Evolutionary conservation across 2,329 filamentous ascomycete species (phyloP), one percentile per base, ranked within the genome.

Genomic region (Rachicladosporium sp.): DNA sequence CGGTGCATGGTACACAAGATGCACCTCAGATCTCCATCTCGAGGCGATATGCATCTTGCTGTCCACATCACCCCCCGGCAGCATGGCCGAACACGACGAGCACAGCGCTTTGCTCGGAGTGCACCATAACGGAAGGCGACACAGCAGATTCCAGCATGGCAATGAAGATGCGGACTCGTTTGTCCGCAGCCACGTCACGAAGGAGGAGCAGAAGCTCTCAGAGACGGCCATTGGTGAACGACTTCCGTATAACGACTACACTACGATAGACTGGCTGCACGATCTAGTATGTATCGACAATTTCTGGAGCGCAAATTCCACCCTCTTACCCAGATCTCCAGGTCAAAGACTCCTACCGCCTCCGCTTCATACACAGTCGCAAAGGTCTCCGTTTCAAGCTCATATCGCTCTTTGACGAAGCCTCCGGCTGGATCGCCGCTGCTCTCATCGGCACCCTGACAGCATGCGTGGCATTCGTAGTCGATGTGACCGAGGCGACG

Each of bases 201-300:
- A 69, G 41, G 66, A 71, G 35, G 70, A 73, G 46, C 64, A 63
- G 42, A 62, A 63, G 11, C 54, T 73, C 40, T 58, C 50, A 5
- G 56, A 57, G 3, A 68, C 63, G 15, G 59, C 68, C 1, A 59
- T 73, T 8, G 72, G 71, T 32, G 73, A 77, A 50, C 58, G 72
- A 37, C 53, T 76, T 12, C 68, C 71, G 1, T 78, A 78, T 50
- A 76, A 74, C 49, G 69, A 76, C 46, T 78, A 78, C 47, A 72
- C 69, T 6, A 75, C 73, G 1, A 76, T 77, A 42, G 73, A 78
- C 54, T 78, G 73, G 73, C 60, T 78, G 7, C 74, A 75, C 52
- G 72, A 75, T 48, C 54, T 78, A 41, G 69, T 72, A 51, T 12
- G 44, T 21, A 3, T 12, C 19, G 9, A 35, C 35, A 7, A 8